A percentile compares a stretch with the other conserved stretches of the same genome.
Conservation (phyloP, 805 yeast species). For the Candida ficus region DNA sequence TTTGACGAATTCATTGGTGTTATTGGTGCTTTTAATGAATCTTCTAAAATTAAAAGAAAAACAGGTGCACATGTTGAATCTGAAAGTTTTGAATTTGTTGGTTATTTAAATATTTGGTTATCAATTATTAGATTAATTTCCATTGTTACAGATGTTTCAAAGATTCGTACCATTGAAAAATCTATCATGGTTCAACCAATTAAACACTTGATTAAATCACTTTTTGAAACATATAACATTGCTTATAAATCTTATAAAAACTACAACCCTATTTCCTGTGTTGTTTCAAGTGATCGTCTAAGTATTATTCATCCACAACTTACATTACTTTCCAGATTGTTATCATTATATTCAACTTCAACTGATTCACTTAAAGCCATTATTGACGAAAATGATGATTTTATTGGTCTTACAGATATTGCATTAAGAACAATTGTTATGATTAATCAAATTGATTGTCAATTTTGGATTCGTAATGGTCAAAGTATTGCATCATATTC, state of each 20-base stretch:
- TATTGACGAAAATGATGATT: slow-evolving; percentile 28
- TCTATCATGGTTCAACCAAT: background rate
- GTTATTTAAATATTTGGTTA: slow-evolving; percentile 45
- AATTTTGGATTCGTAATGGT: slow-evolving; percentile 77
- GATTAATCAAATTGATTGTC: slow-evolving; percentile 54
- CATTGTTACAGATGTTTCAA: slow-evolving; percentile 24
- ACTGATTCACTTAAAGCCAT: background rate
- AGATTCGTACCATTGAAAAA: background rate
- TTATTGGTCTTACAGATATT: slow-evolving; percentile 47
- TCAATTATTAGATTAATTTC: slow-evolving; percentile 38
- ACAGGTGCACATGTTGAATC: slow-evolving; percentile 64
- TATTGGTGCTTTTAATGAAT: slow-evolving; percentile 53
- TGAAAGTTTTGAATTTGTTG: slow-evolving; percentile 46
- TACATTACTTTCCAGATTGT: slow-evolving; percentile 40
- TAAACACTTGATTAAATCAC: background rate
- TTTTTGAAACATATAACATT: background rate
- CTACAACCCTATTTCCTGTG: slow-evolving; percentile 28
- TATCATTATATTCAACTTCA: slow-evolving; percentile 2
- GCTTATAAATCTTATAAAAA: slow-evolving; percentile 20
- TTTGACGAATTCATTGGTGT: slow-evolving; percentile 39
- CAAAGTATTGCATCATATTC: slow-evolving; percentile 46
- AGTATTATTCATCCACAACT: slow-evolving; percentile 60
- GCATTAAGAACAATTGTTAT: slow-evolving; percentile 57
- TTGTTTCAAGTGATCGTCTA: slow-evolving; percentile 44
- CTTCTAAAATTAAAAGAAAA: slow-evolving; percentile 50